Evolutionary conservation across 2,329 filamentous ascomycete genomes (phyloP).

Genomic region (Penicillium sp.): DNA sequence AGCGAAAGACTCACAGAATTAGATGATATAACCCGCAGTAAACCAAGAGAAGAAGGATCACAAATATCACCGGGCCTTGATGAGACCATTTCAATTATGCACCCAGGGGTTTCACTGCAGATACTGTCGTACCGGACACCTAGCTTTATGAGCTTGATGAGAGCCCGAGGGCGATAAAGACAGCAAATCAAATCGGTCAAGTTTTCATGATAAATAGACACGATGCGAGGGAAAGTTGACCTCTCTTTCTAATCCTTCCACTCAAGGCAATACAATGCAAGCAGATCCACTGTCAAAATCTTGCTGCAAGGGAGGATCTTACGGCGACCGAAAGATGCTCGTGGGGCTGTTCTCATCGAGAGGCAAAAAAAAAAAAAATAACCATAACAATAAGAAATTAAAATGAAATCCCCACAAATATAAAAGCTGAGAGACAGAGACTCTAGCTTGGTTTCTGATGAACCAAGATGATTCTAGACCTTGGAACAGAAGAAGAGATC

Average conservation of each 20-base stretch:
- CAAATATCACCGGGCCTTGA: background rate
- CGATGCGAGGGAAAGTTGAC: background rate
- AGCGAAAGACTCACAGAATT: background rate
- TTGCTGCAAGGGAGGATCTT: constrained; percentile 2
- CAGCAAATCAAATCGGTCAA: background rate
- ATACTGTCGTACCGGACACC: background rate
- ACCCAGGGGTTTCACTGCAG: background rate
- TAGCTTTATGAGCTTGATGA: background rate
- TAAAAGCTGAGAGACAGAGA: background rate
- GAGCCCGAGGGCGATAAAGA: background rate
- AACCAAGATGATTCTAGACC: background rate
- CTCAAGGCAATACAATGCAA: background rate
- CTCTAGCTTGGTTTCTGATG: background rate
- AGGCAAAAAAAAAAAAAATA: too few species aligned
- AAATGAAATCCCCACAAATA: background rate
- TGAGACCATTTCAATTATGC: background rate
- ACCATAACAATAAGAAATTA: too few species aligned
- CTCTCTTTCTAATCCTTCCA: background rate
- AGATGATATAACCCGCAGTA: background rate
- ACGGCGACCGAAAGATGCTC: constrained; percentile 1
- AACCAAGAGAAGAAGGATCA: background rate
- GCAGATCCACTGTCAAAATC: background rate
- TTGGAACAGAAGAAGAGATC: background rate
- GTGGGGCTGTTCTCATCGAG: background rate
- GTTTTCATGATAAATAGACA: background rate